These are phyloP conservation scores for Cnidoscolus chayamansa DNA, from an alignment of 441 rosid genomes.

Conservation along the genomic window DNA sequence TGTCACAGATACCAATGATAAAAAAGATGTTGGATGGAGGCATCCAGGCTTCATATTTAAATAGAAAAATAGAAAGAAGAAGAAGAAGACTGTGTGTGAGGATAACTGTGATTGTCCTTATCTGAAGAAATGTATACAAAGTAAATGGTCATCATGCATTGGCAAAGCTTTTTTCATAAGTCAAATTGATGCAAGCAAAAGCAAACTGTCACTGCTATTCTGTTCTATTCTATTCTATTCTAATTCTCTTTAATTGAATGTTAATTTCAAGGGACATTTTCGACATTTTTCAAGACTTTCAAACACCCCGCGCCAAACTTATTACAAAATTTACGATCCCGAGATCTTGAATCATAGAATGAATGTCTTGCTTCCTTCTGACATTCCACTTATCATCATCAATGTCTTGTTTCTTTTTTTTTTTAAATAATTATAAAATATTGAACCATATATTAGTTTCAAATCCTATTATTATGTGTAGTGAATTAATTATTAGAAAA, in stretches of 20 bases:
- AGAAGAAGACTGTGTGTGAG: background rate
- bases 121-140: slow-evolving; percentile 29
- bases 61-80: background rate
- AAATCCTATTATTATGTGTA: too few species aligned
- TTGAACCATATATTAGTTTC: too few species aligned
- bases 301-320: slow-evolving; percentile 23
- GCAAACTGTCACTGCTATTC: background rate
- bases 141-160: slow-evolving; percentile 22
- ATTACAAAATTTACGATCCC: slow-evolving; percentile 4
- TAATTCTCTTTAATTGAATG: too few species aligned
- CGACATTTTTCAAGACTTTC: slow-evolving; percentile 10
- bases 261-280: background rate
- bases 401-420: background rate
- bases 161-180: slow-evolving; percentile 25
- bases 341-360: background rate
- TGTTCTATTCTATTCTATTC: too few species aligned
- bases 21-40: slow-evolving; percentile 32
- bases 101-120: slow-evolving; percentile 26
- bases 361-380: background rate
- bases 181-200: slow-evolving; percentile 29
- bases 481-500: too few species aligned
- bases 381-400: background rate
- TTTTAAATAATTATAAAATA: too few species aligned
- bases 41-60: background rate
- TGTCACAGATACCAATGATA: background rate